Percentiles rank a stretch among this genome's conserved stretches.
phyloP scores from a whole-genome alignment of 495 filamentous ascomycete species.

The Penicillium maclennaniae region DNA sequence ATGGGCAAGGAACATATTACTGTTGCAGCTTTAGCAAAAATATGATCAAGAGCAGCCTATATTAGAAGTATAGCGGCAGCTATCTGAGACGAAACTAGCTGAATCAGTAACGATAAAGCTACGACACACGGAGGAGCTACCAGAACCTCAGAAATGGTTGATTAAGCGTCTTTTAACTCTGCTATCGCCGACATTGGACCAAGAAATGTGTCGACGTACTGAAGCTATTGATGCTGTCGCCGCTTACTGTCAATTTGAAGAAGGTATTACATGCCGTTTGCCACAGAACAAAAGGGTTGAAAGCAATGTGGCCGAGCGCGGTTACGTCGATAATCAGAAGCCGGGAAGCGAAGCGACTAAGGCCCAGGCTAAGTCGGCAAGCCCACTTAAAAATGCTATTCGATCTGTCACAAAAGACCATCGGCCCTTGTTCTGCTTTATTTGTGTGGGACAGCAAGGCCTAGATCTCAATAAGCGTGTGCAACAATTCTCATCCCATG shows the following conservation, averaged over 20 bases:
- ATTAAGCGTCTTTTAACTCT: conserved; percentile 31
- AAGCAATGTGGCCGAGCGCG: not conserved
- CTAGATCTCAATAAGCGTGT: conserved; percentile 25
- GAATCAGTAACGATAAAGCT: conserved; percentile 10
- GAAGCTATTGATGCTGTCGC: conserved; percentile 31
- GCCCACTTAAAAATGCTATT: conserved; percentile 12
- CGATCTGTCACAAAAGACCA: conserved; percentile 27
- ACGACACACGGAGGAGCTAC: conserved; percentile 20
- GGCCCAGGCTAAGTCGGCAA: too few species aligned
- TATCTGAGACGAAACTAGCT: conserved; percentile 16
- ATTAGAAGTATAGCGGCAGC: conserved; percentile 22
- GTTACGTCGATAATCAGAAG: too few species aligned
- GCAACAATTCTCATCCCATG: conserved; percentile 27
- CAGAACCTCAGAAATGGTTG: conserved; percentile 24
- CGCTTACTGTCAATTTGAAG: conserved; percentile 31
- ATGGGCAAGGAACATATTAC: conserved; percentile 22
- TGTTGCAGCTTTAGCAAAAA: conserved; percentile 22
- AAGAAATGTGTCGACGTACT: conserved; percentile 29
- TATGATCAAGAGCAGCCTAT: conserved; percentile 29
- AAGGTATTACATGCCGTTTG: conserved; percentile 23
- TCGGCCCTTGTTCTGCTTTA: conserved; percentile 36
- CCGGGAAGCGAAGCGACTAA: too few species aligned
- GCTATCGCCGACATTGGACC: conserved; percentile 27
- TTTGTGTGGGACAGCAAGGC: conserved; percentile 33
- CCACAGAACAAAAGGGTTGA: conserved; percentile 18